Percentiles rank a stretch among this genome's conserved stretches.
Evolutionary conservation across 2,329 filamentous ascomycete species (phyloP).

Genomic region (Alternaria sp.): DNA sequence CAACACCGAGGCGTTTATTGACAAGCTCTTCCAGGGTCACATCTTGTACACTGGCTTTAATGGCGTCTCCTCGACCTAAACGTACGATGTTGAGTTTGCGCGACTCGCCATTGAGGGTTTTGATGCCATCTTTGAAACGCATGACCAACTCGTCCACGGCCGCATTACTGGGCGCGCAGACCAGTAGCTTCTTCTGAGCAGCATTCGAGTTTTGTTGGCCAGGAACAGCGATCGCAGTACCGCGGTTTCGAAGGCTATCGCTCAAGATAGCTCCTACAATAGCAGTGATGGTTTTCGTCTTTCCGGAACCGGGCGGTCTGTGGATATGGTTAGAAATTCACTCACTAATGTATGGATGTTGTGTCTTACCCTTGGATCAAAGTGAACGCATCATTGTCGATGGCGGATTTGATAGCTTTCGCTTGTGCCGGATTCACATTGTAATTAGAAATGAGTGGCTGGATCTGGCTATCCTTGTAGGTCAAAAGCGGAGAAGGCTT

Average conservation of each 20-base stretch:
- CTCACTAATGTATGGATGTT: neutral
- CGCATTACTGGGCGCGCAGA: constrained; percentile 98
- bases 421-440: constrained; percentile 88
- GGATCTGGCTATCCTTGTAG: constrained; percentile 78
- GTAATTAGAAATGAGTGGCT: constrained; percentile 77
- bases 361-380: constrained; percentile 80
- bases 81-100: constrained; percentile 88
- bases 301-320: constrained; percentile 92
- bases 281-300: constrained; percentile 97
- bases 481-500: constrained; percentile 88
- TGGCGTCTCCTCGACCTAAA: constrained; percentile 88
- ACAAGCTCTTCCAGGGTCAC: constrained; percentile 95
- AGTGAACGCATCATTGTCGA: constrained; percentile 97
- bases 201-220: constrained; percentile 41
- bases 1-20: constrained; percentile 69
- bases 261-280: constrained; percentile 90
- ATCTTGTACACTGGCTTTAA: constrained; percentile 87
- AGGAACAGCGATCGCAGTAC: constrained; percentile 57
- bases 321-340: constrained; percentile 28
- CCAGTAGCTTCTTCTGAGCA: constrained; percentile 82
- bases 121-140: constrained; percentile 87
- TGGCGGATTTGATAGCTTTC: constrained; percentile 87
- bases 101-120: constrained; percentile 74
- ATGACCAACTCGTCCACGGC: constrained; percentile 96
- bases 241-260: constrained; percentile 61